Percentiles rank a stretch among this genome's conserved stretches.
Evolutionary conservation across 2,329 filamentous ascomycete genomes (phyloP).

Genomic region (Knufia petricola): DNA sequence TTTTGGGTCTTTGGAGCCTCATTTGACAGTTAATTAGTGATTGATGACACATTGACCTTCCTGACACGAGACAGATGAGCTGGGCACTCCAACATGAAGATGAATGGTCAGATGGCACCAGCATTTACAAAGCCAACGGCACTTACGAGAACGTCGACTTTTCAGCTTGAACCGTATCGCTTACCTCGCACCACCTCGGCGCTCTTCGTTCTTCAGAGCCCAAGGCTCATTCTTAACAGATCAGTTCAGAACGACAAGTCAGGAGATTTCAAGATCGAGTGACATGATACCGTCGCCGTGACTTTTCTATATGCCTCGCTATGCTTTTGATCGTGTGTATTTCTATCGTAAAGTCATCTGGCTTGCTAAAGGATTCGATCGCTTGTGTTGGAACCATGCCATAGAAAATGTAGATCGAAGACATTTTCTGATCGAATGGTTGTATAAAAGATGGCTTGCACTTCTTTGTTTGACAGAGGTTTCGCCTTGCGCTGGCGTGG

Average conservation of each 20-base stretch:
- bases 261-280: no score
- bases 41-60: not conserved
- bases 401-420: constrained; percentile 1
- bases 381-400: not conserved
- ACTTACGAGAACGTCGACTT: not conserved
- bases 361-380: constrained; percentile 5
- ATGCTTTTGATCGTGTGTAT: constrained; percentile 1
- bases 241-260: no score
- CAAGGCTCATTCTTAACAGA: not conserved
- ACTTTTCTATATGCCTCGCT: constrained; percentile 7
- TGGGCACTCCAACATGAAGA: not conserved
- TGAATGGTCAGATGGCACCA: no score
- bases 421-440: not conserved
- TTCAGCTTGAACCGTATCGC: not conserved
- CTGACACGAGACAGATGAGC: not conserved
- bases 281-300: not conserved
- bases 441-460: constrained; percentile 8
- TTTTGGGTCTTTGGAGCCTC: not conserved
- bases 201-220: not conserved
- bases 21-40: not conserved
- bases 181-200: not conserved
- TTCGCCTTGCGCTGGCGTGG: not conserved
- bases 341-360: constrained; percentile 10
- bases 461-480: not conserved
- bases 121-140: no score